A percentile compares a stretch with the other conserved stretches of the same genome.
Conservation (phyloP, 2,329 filamentous ascomycete genomes). For the Diaporthe citri region DNA sequence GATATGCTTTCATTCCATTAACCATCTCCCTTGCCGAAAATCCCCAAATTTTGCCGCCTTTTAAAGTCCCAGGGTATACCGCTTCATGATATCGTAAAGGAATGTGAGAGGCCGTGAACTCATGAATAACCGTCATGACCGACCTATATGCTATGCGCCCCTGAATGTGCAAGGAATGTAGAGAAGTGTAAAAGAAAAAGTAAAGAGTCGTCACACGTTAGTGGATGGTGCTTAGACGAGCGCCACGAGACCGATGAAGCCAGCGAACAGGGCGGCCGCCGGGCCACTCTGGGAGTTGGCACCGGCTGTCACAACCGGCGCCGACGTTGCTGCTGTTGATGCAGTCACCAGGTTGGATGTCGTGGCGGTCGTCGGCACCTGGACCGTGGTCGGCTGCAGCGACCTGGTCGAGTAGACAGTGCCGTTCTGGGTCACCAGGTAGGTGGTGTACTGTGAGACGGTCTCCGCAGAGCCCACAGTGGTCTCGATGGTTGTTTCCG, state of each 20-base stretch:
- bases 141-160: slow-evolving; percentile 31
- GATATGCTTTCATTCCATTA: not conserved
- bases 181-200: slow-evolving; percentile 21
- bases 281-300: slow-evolving; percentile 51
- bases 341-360: slow-evolving; percentile 44
- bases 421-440: slow-evolving; percentile 49
- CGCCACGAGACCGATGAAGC: slow-evolving; percentile 53
- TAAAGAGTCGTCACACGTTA: not conserved
- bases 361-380: slow-evolving; percentile 49
- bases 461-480: slow-evolving; percentile 49
- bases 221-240: slow-evolving; percentile 48
- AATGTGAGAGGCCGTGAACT: slow-evolving; percentile 35
- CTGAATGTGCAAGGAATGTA: slow-evolving; percentile 25
- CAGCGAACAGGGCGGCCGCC: slow-evolving; percentile 53
- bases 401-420: slow-evolving; percentile 46
- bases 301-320: slow-evolving; percentile 47
- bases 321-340: slow-evolving; percentile 41
- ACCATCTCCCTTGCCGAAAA: not conserved
- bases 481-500: slow-evolving; percentile 57
- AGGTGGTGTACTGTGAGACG: slow-evolving; percentile 52
- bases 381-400: slow-evolving; percentile 46
- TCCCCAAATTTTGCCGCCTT: slow-evolving; percentile 14
- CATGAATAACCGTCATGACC: slow-evolving; percentile 21
- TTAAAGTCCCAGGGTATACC: slow-evolving; percentile 30
- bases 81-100: slow-evolving; percentile 31